Conservation (phyloP, 768 basidiomycete species). For the Rickenella mellea region DNA sequence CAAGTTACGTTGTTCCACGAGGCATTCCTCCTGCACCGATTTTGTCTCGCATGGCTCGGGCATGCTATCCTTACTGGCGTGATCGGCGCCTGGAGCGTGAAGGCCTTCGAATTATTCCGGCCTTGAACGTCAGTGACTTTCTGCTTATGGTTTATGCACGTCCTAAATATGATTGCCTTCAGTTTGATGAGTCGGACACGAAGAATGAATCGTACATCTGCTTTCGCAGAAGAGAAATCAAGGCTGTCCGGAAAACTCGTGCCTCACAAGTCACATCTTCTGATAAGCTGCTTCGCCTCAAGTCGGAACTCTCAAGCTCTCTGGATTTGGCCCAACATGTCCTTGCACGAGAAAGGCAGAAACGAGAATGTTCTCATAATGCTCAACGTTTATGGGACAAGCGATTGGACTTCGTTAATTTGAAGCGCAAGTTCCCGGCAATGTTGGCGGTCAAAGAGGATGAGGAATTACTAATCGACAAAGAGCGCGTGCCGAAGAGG, state of each 20-base stretch:
- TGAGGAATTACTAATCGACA: slow-evolving; percentile 66
- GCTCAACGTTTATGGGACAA: slow-evolving; percentile 70
- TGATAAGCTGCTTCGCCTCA: slow-evolving; percentile 79
- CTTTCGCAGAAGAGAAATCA: slow-evolving; percentile 91
- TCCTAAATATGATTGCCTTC: slow-evolving; percentile 5
- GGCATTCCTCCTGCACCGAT: slow-evolving; percentile 58
- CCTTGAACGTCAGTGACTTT: slow-evolving; percentile 61
- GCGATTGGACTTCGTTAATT: slow-evolving; percentile 61
- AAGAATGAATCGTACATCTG: slow-evolving; percentile 93
- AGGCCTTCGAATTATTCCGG: slow-evolving; percentile 81
- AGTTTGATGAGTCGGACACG: slow-evolving; percentile 87
- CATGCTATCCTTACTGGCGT: slow-evolving; percentile 85
- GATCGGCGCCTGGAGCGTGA: slow-evolving; percentile 70
- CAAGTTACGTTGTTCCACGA: slow-evolving; percentile 54
- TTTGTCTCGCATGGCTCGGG: slow-evolving; percentile 60
- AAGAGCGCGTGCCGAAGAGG: slow-evolving; percentile 55
- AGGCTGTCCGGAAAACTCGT: slow-evolving; percentile 89
- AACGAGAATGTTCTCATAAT: slow-evolving; percentile 53
- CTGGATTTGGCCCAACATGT: slow-evolving; percentile 65
- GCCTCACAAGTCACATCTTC: slow-evolving; percentile 83
- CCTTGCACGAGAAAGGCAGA: slow-evolving; percentile 63
- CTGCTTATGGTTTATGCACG: not conserved
- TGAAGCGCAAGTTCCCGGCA: slow-evolving; percentile 66
- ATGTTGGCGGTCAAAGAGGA: slow-evolving; percentile 57
- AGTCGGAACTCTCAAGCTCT: slow-evolving; percentile 62